Conservation (phyloP, 345 rosid species). For the Populus alba region DNA sequence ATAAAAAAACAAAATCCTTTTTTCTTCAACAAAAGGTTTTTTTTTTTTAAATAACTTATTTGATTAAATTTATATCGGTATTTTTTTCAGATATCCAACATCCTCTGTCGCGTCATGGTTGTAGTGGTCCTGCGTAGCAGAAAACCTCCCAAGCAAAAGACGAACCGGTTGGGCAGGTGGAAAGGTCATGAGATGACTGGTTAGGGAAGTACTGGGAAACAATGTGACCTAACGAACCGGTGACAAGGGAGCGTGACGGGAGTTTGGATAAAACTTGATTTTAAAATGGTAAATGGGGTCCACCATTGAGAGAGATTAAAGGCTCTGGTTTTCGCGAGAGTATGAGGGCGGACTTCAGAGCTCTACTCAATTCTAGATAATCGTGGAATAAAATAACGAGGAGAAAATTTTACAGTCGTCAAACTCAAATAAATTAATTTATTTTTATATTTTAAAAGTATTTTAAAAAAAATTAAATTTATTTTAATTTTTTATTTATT, state of each 20-base stretch:
- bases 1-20: too few species aligned
- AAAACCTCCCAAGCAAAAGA: background rate
- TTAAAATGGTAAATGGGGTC: constrained; percentile 40
- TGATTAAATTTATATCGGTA: too few species aligned
- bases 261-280: constrained; percentile 34
- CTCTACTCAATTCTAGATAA: constrained; percentile 43
- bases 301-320: constrained; percentile 28
- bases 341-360: constrained; percentile 48
- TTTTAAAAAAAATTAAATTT: too few species aligned
- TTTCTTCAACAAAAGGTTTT: too few species aligned
- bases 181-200: constrained; percentile 22
- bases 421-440: background rate
- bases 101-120: too few species aligned
- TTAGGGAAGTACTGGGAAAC: constrained; percentile 20
- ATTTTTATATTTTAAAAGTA: too few species aligned
- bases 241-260: constrained; percentile 30
- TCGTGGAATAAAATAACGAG: constrained; percentile 45
- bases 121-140: background rate
- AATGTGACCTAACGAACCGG: constrained; percentile 41
- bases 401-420: background rate
- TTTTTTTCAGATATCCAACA: too few species aligned
- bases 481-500: too few species aligned
- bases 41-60: too few species aligned
- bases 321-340: constrained; percentile 8
- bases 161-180: constrained; percentile 43